phyloP scores from a whole-genome alignment of 306 rosid species.

The Lathyrus sativus region DNA sequence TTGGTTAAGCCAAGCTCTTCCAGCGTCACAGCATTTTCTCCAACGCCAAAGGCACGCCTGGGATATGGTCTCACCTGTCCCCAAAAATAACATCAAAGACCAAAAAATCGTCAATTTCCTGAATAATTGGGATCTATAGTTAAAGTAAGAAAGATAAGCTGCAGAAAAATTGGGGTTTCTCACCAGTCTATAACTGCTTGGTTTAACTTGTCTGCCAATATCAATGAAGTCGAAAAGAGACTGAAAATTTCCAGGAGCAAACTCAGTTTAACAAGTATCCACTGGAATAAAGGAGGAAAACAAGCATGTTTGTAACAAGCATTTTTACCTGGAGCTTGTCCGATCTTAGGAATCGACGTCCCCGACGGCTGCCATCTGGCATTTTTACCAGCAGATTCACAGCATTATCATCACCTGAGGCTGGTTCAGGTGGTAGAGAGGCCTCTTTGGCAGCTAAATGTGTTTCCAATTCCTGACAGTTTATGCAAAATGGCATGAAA shows the following conservation, averaged over 20 bases:
- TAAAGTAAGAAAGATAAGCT: not conserved
- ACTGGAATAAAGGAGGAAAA: slow-evolving; percentile 6
- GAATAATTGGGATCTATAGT: not conserved
- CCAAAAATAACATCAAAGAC: slow-evolving; percentile 17
- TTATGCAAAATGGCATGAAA: slow-evolving; percentile 34
- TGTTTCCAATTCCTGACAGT: slow-evolving; percentile 80
- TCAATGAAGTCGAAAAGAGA: slow-evolving; percentile 85
- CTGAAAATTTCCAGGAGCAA: slow-evolving; percentile 52
- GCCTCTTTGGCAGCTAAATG: slow-evolving; percentile 76
- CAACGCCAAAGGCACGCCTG: slow-evolving; percentile 76
- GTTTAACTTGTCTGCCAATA: slow-evolving; percentile 72
- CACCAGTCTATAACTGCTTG: slow-evolving; percentile 89
- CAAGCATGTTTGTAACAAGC: not conserved
- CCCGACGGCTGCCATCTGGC: slow-evolving; percentile 96
- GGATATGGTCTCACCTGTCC: slow-evolving; percentile 94
- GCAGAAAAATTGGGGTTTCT: slow-evolving; percentile 40
- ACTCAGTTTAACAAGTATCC: slow-evolving; percentile 31
- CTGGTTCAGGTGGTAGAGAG: slow-evolving; percentile 80
- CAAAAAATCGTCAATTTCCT: not conserved
- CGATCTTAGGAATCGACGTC: slow-evolving; percentile 87
- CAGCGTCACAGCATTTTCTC: slow-evolving; percentile 62
- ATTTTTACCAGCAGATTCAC: slow-evolving; percentile 79
- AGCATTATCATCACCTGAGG: slow-evolving; percentile 68
- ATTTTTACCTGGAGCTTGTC: slow-evolving; percentile 70
- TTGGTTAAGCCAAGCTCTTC: slow-evolving; percentile 77